phyloP scores from a whole-genome alignment of 352 stramenopile species.

The Phytophthora multivora region DNA sequence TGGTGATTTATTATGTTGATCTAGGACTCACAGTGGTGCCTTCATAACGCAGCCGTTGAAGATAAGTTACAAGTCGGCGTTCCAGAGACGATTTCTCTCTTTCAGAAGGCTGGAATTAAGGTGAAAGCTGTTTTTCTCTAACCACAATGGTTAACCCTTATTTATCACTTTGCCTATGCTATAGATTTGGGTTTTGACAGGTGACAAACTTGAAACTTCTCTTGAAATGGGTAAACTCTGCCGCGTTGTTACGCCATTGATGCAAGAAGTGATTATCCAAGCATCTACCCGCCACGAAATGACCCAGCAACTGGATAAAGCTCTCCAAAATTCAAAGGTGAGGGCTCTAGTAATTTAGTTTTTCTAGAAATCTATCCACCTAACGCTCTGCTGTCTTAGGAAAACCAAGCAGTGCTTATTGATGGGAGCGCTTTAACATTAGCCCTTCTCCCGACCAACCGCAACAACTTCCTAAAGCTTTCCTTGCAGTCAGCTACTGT shows the following conservation, averaged over 20 bases:
- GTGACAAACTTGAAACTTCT: constrained; percentile 99
- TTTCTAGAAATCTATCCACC: too few species aligned
- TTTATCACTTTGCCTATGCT: background rate
- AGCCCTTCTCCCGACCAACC: constrained; percentile 58
- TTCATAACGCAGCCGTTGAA: constrained; percentile 88
- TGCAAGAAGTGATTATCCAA: constrained; percentile 77
- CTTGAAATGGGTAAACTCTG: constrained; percentile 97
- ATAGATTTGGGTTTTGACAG: constrained; percentile 93
- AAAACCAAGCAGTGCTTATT: constrained; percentile 72
- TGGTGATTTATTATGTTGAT: background rate
- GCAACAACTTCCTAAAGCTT: constrained; percentile 70
- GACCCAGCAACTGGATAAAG: constrained; percentile 51
- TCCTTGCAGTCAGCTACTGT: constrained; percentile 80
- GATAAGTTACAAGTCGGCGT: constrained; percentile 98
- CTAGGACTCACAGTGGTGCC: background rate
- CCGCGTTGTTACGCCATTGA: constrained; percentile 79
- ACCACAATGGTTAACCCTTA: background rate
- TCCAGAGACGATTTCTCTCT: constrained; percentile 91
- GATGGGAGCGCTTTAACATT: constrained; percentile 67
- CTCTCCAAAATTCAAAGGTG: constrained; percentile 52
- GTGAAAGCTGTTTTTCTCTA: constrained; percentile 50
- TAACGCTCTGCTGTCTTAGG: constrained; percentile 23
- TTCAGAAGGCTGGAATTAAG: constrained; percentile 94
- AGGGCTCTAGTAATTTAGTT: background rate
- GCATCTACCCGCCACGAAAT: constrained; percentile 54